phyloP scores from a whole-genome alignment of 176 grass and related monocot species.

The Rhynchospora pubera region DNA sequence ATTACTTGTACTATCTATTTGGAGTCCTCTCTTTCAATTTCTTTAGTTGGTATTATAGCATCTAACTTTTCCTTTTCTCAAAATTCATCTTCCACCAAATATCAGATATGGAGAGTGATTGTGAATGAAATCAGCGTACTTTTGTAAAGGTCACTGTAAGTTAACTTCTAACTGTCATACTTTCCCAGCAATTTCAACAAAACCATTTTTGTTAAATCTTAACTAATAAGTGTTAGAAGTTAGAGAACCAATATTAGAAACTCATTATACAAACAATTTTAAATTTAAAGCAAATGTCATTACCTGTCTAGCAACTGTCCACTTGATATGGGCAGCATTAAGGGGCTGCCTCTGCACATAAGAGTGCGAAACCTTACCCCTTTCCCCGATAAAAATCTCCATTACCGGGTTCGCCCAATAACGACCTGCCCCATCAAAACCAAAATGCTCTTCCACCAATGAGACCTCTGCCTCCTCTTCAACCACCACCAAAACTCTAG shows the following conservation, averaged over 20 bases:
- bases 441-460: constrained; percentile 37
- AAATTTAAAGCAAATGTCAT: neutral
- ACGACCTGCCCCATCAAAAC: constrained; percentile 27
- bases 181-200: neutral
- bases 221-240: neutral
- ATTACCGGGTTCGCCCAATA: constrained; percentile 92
- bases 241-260: neutral
- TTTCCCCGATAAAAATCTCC: constrained; percentile 56
- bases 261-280: neutral
- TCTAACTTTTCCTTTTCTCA: neutral
- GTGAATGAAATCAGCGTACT: neutral
- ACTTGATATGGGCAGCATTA: constrained; percentile 80
- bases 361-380: constrained; percentile 67
- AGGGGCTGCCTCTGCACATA: constrained; percentile 69
- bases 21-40: neutral
- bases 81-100: neutral
- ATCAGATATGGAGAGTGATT: neutral
- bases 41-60: neutral
- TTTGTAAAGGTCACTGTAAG: neutral
- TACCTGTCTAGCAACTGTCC: constrained; percentile 79
- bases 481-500: constrained; percentile 36
- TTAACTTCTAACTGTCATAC: neutral
- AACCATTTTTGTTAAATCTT: neutral
- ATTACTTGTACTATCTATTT: neutral
- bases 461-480: constrained; percentile 28